These are phyloP conservation scores for Paramyrothecium sp. DNA, from an alignment of 2,329 filamentous ascomycete genomes.

Conservation along the genomic window DNA sequence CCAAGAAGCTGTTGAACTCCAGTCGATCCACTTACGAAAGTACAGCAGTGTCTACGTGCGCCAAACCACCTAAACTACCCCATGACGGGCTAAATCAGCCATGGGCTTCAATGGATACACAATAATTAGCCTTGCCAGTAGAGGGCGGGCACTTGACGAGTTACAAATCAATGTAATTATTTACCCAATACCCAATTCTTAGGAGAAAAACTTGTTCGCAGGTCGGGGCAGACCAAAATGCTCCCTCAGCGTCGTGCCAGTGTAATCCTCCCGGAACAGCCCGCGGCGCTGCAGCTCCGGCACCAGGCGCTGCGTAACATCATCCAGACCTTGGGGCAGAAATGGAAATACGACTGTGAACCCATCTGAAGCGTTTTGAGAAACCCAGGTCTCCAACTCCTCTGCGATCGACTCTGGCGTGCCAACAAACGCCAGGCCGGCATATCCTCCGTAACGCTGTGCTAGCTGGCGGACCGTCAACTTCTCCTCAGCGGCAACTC, in stretches of 20 bases:
- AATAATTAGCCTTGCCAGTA: too few relatives aligned
- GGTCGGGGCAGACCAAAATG: slow-evolving; percentile 52
- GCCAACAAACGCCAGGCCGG: slow-evolving; percentile 49
- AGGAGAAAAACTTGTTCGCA: slow-evolving; percentile 33
- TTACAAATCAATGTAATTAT: too few relatives aligned
- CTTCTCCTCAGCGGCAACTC: slow-evolving; percentile 40
- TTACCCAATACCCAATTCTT: not conserved
- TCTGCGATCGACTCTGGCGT: slow-evolving; percentile 47
- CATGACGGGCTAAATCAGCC: too few relatives aligned
- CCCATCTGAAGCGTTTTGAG: slow-evolving; percentile 46
- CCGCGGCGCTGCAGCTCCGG: slow-evolving; percentile 51
- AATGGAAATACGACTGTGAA: slow-evolving; percentile 51
- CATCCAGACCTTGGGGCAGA: slow-evolving; percentile 48
- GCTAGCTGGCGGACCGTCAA: slow-evolving; percentile 52
- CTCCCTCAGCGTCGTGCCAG: slow-evolving; percentile 50
- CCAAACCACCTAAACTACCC: too few relatives aligned
- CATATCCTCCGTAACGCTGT: slow-evolving; percentile 46
- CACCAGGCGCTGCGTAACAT: slow-evolving; percentile 43
- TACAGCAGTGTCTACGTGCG: too few relatives aligned
- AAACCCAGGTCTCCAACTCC: slow-evolving; percentile 46
- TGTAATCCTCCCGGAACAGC: slow-evolving; percentile 50
- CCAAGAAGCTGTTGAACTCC: too few relatives aligned
- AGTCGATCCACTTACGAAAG: too few relatives aligned
- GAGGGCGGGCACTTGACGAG: too few relatives aligned
- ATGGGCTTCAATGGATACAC: too few relatives aligned